Percentiles rank a stretch among this genome's conserved stretches.
Evolutionary conservation across 495 filamentous ascomycete species (phyloP).

Genomic region (Cercophora newfieldiana): DNA sequence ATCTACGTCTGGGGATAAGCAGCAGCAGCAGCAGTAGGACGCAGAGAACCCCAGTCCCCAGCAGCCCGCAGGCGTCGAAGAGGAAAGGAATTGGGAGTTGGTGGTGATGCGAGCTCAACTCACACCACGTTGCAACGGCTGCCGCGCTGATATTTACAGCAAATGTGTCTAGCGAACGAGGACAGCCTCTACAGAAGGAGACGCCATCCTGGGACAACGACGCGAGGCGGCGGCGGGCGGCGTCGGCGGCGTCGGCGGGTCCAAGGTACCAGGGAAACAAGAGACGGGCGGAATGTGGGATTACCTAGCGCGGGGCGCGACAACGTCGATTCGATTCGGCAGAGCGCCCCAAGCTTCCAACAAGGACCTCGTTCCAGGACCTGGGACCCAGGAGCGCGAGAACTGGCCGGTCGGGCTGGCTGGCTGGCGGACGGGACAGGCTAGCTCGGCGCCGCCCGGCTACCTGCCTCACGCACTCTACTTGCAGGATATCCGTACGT

Average conservation of each 20-base stretch:
- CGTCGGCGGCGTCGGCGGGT: background rate
- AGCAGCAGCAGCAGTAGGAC: background rate
- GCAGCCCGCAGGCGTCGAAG: too few species aligned
- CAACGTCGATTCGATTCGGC: conserved; percentile 10
- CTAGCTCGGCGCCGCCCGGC: background rate
- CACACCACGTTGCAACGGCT: background rate
- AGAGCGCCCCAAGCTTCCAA: background rate
- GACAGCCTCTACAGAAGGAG: too few species aligned
- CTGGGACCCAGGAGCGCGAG: background rate
- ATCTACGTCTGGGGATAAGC: background rate
- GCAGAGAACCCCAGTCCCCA: background rate
- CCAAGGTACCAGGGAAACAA: background rate
- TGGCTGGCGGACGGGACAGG: background rate
- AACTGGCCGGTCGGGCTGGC: background rate
- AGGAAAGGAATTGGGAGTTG: background rate
- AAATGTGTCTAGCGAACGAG: background rate
- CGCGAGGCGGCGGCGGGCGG: background rate
- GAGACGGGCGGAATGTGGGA: background rate
- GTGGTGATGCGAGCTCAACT: background rate
- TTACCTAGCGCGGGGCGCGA: conserved; percentile 14
- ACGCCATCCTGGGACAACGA: too few species aligned
- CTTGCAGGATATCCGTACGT: background rate
- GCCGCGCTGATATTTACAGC: background rate
- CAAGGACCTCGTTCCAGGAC: background rate
- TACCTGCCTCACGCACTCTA: background rate